Conservation (phyloP, 164 flowering plant species). For the Brasenia schreberi region DNA sequence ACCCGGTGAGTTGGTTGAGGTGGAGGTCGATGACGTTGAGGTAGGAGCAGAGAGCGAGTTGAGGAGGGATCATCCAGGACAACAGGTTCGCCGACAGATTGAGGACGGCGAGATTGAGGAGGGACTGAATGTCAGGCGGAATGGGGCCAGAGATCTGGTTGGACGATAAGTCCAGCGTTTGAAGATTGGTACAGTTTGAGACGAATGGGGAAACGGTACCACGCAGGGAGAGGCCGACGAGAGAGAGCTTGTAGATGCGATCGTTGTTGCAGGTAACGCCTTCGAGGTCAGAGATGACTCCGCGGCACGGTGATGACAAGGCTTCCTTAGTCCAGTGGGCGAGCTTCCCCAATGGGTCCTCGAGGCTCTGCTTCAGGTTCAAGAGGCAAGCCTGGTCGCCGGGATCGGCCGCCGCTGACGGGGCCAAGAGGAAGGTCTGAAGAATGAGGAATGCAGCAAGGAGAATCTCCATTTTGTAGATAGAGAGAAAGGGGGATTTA, state of each 20-base stretch:
- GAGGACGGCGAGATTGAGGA: conserved; percentile 84
- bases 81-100: conserved; percentile 73
- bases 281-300: conserved; percentile 61
- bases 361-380: conserved; percentile 30
- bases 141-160: conserved; percentile 66
- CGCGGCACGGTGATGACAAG: conserved; percentile 67
- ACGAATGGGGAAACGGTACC: conserved; percentile 75
- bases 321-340: conserved; percentile 58
- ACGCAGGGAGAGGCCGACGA: conserved; percentile 44
- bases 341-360: conserved; percentile 53
- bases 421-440: neutral
- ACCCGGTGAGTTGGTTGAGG: conserved; percentile 51
- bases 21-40: conserved; percentile 88
- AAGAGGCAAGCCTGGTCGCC: conserved; percentile 63
- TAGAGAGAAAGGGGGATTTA: neutral
- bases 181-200: conserved; percentile 83
- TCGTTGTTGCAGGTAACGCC: conserved; percentile 97
- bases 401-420: conserved; percentile 36
- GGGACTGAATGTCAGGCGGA: conserved; percentile 57
- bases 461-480: neutral
- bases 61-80: conserved; percentile 54
- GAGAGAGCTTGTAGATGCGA: conserved; percentile 84
- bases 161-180: conserved; percentile 85
- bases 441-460: neutral
- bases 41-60: conserved; percentile 66